Evolutionary conservation across 768 basidiomycete genomes (phyloP).

Genomic region (Candolleomyces aberdarensis): DNA sequence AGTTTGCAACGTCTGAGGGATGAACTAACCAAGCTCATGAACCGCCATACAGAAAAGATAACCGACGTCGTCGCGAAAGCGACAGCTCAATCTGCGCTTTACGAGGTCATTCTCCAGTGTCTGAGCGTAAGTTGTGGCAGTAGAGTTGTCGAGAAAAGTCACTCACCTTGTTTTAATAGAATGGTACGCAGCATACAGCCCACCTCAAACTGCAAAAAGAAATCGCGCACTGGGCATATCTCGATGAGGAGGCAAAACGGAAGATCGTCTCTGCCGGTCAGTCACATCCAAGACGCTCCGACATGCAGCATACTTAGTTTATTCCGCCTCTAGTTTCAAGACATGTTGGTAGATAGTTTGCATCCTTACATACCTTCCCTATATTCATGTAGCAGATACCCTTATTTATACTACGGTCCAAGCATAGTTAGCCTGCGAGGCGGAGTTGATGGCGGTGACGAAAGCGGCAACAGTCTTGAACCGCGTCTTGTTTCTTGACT

Average conservation of each 20-base stretch:
- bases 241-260: constrained; percentile 76
- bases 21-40: constrained; percentile 76
- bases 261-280: constrained; percentile 49
- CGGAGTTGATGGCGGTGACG: neutral
- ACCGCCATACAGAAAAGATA: constrained; percentile 66
- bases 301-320: constrained; percentile 5
- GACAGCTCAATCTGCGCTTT: constrained; percentile 68
- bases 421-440: too few species aligned
- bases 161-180: constrained; percentile 33
- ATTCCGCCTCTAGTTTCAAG: constrained; percentile 1
- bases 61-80: constrained; percentile 59
- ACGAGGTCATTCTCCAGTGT: constrained; percentile 72
- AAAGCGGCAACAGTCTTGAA: neutral
- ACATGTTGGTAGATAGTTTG: constrained; percentile 1
- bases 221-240: constrained; percentile 80
- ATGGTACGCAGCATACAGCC: constrained; percentile 63
- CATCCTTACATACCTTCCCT: neutral
- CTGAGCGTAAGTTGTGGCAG: constrained; percentile 56
- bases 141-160: neutral
- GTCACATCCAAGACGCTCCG: constrained; percentile 13
- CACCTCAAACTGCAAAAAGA: constrained; percentile 88
- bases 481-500: neutral
- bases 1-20: constrained; percentile 85
- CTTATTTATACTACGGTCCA: neutral
- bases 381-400: neutral